Evolutionary conservation across 2,329 filamentous ascomycete genomes (phyloP), one percentile per base, ranked within the genome.

Genomic region (Nemania serpens): DNA sequence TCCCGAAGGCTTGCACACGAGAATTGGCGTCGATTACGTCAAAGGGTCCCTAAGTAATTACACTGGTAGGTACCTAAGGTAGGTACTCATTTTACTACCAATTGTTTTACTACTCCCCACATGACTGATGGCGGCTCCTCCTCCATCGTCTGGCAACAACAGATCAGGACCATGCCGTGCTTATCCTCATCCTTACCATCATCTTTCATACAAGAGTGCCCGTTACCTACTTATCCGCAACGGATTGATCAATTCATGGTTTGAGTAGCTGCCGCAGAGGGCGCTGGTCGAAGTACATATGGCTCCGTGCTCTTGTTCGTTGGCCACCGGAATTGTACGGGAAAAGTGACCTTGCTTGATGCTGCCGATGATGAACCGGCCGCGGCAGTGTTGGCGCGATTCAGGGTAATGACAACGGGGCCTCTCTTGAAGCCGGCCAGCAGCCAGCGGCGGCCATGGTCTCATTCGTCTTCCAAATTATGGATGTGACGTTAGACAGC

Each of bases 391-490:
- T 53, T 49, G 29, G 49, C 39, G 43, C 54, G n/a, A 12, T 12
- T 3, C 36, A 13, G n/a, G n/a, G n/a, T 39, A 29, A 29, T 29
- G 25, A 7, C 25, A 29, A 29, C 7, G 25, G 25, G 25, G 4
- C 25, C 3, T 7, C 7, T 7, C 7, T 29, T 29, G 25, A 29
- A 29, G 25, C 22, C 37, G 22, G 15, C n/a, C 49, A 22, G 33
- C 25, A 52, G 41, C 33, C 29, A 49, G 50, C 25, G 49, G 11
- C 41, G 43, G 42, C 33, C 43, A 48, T 48, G 46, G 61, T 57
- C 59, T 64, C 62, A 53, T 59, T 47, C 48, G 46, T 46, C 47
- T 61, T 58, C 58, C 62, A 61, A 63, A 61, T 63, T 53, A 56
- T 48, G 18, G 53, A 63, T 63, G 61, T 51, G 58, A 63, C 58